Evolutionary conservation across 176 grass and related monocot genomes (phyloP), one percentile per base, ranked within the genome.

Genomic region (Aegilops umbellulata): DNA sequence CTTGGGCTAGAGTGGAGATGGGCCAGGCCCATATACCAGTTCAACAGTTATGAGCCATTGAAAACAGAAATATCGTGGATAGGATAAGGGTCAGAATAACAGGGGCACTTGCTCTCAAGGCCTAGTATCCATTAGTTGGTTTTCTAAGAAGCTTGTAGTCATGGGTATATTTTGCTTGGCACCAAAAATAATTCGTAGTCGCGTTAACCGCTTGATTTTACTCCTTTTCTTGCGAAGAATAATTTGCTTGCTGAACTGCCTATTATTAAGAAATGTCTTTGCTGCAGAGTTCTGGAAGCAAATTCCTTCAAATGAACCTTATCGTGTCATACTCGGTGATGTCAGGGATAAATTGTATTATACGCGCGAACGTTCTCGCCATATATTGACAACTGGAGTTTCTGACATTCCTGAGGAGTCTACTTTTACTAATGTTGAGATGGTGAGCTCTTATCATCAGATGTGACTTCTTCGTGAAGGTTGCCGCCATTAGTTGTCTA

Each of bases 281-380:
- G 14, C 74, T 86, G 81, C 88, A 99, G 97, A 96, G 85, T 99
- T 99, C 86, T 99, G 97, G 97, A 99, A 99, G 80, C 92, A 91
- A 64, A 71, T 99, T 91, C 97, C 97, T 88, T 32, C 87, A 63
- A 99, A 90, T 69, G 97, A 99, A 89, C 94, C 97, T 72, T 99
- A 99, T 86, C 97, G 97, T 84, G 97, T 99, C 41, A 92, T 99
- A 82, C 97, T 99, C 83, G 92, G 77, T 79, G 94, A 91, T 88
- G 97, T 99, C 79, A 96, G 97, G 85, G 94, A 94, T 92, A 99
- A 93, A 88, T 62, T 99, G 73, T 99, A 99, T 69, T 80, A 81
- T 85, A 96, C 92, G 58, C 91, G 94, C 77, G 97, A 99, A 76
- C 94, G 90, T 51, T 87, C 97, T 53, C 90, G 97, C 29, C 90